Percentiles rank a stretch among this genome's conserved stretches.
These are phyloP conservation scores for Trebouxiophyceae sp. DNA, from an alignment of 163 green algal species.

Conservation along the genomic window DNA sequence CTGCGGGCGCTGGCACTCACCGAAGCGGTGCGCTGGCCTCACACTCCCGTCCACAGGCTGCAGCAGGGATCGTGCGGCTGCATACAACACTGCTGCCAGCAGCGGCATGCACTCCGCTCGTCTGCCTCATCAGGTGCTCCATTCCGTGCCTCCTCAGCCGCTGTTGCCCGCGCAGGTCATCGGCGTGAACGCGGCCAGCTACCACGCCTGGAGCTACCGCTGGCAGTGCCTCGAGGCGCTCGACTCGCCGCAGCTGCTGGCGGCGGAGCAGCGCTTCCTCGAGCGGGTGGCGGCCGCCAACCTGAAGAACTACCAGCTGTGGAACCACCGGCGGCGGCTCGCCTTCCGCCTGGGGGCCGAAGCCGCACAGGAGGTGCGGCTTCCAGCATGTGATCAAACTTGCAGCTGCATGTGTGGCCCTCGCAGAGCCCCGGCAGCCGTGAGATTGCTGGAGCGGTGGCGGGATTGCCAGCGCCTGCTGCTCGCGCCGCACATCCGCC, in stretches of 20 bases:
- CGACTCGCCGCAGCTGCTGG: not conserved
- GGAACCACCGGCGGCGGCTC: constrained; percentile 72
- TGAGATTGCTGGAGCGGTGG: too few relatives aligned
- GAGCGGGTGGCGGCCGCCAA: constrained; percentile 40
- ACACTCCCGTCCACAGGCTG: not conserved
- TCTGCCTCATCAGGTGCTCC: constrained; percentile 32
- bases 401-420: not conserved
- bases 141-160: not conserved
- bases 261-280: constrained; percentile 30
- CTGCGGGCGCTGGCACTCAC: constrained; percentile 53
- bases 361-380: constrained; percentile 22
- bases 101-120: constrained; percentile 3
- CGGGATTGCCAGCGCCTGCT: too few relatives aligned
- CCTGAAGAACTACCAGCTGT: constrained; percentile 97
- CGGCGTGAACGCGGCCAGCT: constrained; percentile 62
- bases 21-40: constrained; percentile 21
- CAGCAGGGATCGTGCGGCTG: too few relatives aligned
- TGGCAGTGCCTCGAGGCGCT: constrained; percentile 38
- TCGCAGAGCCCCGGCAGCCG: not conserved
- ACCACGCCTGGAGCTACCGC: constrained; percentile 65
- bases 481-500: too few relatives aligned
- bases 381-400: not conserved
- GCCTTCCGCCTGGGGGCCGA: constrained; percentile 30
- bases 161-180: constrained; percentile 21
- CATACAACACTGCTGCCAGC: not conserved